These are phyloP conservation scores for Theobroma grandiflorum DNA, from an alignment of 441 rosid genomes.

Conservation along the genomic window DNA sequence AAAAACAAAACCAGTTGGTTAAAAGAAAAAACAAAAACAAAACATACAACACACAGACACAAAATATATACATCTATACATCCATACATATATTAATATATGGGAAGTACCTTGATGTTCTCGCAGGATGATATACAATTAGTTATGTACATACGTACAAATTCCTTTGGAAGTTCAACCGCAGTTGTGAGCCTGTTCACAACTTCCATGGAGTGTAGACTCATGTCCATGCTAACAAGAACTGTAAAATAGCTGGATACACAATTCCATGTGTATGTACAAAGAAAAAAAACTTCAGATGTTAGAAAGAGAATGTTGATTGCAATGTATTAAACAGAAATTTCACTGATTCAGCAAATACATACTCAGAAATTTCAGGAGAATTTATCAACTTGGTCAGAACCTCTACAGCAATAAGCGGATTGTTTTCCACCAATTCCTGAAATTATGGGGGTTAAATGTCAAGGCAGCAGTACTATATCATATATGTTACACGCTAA, in stretches of 20 bases:
- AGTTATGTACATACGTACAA: conserved; percentile 86
- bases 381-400: conserved; percentile 88
- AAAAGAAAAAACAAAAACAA: background rate
- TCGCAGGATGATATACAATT: conserved; percentile 95
- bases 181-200: conserved; percentile 97
- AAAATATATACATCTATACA: background rate
- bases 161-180: conserved; percentile 93
- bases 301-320: background rate
- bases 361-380: conserved; percentile 89
- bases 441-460: conserved; percentile 40
- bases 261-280: conserved; percentile 32
- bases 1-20: background rate
- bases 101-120: conserved; percentile 75
- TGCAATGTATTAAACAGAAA: background rate
- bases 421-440: conserved; percentile 98
- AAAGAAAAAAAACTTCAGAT: conserved; percentile 17
- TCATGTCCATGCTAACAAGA: conserved; percentile 96
- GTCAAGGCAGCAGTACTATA: conserved; percentile 25
- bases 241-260: conserved; percentile 72
- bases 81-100: background rate
- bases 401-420: conserved; percentile 92
- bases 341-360: conserved; percentile 31
- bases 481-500: background rate
- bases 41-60: background rate
- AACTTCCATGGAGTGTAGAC: conserved; percentile 98